A percentile compares a stretch with the other conserved stretches of the same genome.
phyloP scores from a whole-genome alignment of 768 basidiomycete species.

The Trametes maxima region DNA sequence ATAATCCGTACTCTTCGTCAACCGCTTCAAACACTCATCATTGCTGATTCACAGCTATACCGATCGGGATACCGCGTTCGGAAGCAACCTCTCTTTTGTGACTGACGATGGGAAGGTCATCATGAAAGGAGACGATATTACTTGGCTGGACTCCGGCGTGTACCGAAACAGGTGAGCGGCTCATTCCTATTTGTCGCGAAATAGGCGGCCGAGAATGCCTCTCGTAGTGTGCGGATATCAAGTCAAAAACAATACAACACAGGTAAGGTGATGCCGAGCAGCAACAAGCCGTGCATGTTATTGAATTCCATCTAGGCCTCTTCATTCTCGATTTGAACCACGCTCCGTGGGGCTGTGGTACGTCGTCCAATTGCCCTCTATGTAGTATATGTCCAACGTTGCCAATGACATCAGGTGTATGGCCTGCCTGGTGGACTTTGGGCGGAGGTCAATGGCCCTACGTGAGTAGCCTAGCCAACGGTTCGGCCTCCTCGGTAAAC shows the following conservation, averaged over 20 bases:
- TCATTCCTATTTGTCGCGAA: neutral
- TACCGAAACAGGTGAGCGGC: conserved; percentile 60
- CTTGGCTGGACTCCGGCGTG: conserved; percentile 51
- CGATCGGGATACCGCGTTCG: conserved; percentile 53
- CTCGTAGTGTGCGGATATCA: conserved; percentile 72
- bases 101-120: conserved; percentile 60
- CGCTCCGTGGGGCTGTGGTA: conserved; percentile 90
- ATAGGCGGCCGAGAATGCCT: neutral
- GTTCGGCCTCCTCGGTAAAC: neutral
- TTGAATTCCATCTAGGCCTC: conserved; percentile 42
- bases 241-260: conserved; percentile 65
- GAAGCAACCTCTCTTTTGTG: conserved; percentile 56
- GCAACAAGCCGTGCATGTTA: neutral
- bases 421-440: conserved; percentile 84
- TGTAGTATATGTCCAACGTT: conserved; percentile 2
- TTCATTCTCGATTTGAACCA: conserved; percentile 83
- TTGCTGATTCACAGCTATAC: conserved; percentile 54
- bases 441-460: conserved; percentile 64
- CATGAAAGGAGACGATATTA: conserved; percentile 78
- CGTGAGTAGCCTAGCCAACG: conserved; percentile 43
- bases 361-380: conserved; percentile 26
- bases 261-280: conserved; percentile 31
- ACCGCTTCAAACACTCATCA: neutral
- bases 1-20: conserved; percentile 28
- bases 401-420: conserved; percentile 51